Base-by-base conservation (phyloP, 169 alveolate genomes). In the Babesia sp. region DNA sequence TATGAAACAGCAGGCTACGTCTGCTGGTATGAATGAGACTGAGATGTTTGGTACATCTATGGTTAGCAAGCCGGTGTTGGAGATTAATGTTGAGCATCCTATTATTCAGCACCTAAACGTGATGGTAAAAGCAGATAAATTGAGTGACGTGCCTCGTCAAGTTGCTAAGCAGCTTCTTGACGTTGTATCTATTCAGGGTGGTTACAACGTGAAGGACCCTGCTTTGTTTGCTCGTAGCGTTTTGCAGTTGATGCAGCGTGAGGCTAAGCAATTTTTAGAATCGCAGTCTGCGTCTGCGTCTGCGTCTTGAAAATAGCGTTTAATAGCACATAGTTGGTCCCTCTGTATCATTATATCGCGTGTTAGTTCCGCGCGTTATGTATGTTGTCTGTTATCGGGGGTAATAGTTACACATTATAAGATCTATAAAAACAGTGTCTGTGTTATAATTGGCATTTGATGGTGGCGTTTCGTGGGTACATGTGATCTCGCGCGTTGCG, bases 1-100 rank as follows among this genome's bases (percentile, higher is more conserved):
- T 71, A 93, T 95, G 92, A 94, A 92, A 83, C 98, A 97, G 58
- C 97, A 96, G 85, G 98, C 99, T 11, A 94, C 96, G 42, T 93
- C 97, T 39, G 97, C 95, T 54, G 97, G 98, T 39, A 91, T 91
- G 74, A 87, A 92, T 71, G 97, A 93, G 56, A 85, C 87, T 39
- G 93, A 89, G 61, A 45, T 89, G 81, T 84, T 89, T 37, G 91
- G 91, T 36, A 94, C 94, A 33, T 90, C 94, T 54, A 84, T 95
- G 55, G 95, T 95, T 33, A 95, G 94, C 91, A 96, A 96, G 84
- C 96, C 96, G 36, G 91, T 91, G 39, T 80, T 97, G 67, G 99
- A 97, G 85, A 90, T 97, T 46, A 96, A 97, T 73, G 96, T 98
- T 24, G 86, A 93, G 71, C 99, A 96, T 59, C 96, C 97, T 54